Base-by-base conservation (phyloP, 169 alveolate genomes). In the Plasmodium knowlesi region DNA sequence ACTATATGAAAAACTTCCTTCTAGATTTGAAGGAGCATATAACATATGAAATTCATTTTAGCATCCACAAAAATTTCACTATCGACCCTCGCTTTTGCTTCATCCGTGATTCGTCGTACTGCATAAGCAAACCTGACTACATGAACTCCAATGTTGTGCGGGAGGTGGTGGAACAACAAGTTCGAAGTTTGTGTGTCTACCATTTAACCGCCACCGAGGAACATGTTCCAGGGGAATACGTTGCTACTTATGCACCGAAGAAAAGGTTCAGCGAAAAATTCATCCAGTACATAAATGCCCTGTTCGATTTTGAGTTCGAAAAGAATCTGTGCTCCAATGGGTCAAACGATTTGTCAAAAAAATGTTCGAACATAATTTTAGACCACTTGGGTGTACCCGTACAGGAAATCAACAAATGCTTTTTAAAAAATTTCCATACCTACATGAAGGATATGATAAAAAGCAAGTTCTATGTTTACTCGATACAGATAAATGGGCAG, bases 91-190 rank as follows among this genome's bases (percentile, higher is more conserved):
- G 90, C 3, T 88, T 61, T 22, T 88, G 94, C 30, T 88, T 88
- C 32, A 79, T 88, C 34, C 57, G 94, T 28, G 94, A 88, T 67
- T 79, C 94, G 5, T 88, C 94, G 1, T 88, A 88, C 50, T 88
- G 94, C 50, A 79, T 88, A 41, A 88, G 94, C 22, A 50, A 88
- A 25, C 94, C 94, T 34, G 94, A 88, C 53, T 88, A 88, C 34
- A 79, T 88, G 50, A 88, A 88, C 50, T 79, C 94, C 10, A 79
- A 88, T 39, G 82, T 88, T 1, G 89, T 79, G 16, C 25, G 94
- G 30, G 89, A 88, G 39, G 94, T 88, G 16, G 89, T 88, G 43
- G 94, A 88, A 72, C 94, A 88, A 53, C 88, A 88, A n/a, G 94
- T 88, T 4, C 80, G 90, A 39, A 79, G 94, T 30, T 57, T 88